Conservation (phyloP, 2,329 filamentous ascomycete species). For the Aureobasidium lini region DNA sequence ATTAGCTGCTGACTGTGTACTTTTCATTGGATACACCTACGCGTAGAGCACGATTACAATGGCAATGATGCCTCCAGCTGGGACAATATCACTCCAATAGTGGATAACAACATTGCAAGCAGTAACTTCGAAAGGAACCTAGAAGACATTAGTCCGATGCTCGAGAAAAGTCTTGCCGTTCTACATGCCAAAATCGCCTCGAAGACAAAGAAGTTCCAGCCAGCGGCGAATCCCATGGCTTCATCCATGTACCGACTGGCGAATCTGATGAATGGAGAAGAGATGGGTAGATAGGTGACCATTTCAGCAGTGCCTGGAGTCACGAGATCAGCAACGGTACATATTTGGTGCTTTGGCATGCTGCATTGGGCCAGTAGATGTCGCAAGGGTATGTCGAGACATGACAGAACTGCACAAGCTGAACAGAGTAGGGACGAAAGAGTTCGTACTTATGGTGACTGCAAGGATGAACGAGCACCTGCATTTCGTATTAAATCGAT, state of each 20-base stretch:
- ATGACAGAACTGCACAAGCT: not conserved
- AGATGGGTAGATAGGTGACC: slow-evolving; percentile 69
- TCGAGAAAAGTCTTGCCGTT: not conserved
- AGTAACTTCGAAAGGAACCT: slow-evolving; percentile 24
- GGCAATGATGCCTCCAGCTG: slow-evolving; percentile 54
- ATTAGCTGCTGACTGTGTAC: not conserved
- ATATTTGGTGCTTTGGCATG: not conserved
- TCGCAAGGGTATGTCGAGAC: not conserved
- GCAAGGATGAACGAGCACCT: slow-evolving; percentile 37
- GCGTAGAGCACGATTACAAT: slow-evolving; percentile 52
- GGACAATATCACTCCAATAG: slow-evolving; percentile 45
- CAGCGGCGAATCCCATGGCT: slow-evolving; percentile 52
- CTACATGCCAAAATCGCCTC: slow-evolving; percentile 20
- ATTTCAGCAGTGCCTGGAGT: slow-evolving; percentile 57
- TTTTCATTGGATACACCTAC: slow-evolving; percentile 34
- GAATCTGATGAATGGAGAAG: slow-evolving; percentile 70
- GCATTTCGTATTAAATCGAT: not conserved
- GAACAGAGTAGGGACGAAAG: not conserved
- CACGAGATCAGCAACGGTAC: not conserved
- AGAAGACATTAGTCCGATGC: not conserved
- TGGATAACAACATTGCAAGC: slow-evolving; percentile 57
- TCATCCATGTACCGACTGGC: slow-evolving; percentile 69
- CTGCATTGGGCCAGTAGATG: not conserved
- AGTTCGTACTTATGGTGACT: slow-evolving; percentile 33
- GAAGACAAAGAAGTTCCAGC: slow-evolving; percentile 26